Evolutionary conservation across 2,329 filamentous ascomycete genomes (phyloP).

Genomic region (Talaromyces sp.): DNA sequence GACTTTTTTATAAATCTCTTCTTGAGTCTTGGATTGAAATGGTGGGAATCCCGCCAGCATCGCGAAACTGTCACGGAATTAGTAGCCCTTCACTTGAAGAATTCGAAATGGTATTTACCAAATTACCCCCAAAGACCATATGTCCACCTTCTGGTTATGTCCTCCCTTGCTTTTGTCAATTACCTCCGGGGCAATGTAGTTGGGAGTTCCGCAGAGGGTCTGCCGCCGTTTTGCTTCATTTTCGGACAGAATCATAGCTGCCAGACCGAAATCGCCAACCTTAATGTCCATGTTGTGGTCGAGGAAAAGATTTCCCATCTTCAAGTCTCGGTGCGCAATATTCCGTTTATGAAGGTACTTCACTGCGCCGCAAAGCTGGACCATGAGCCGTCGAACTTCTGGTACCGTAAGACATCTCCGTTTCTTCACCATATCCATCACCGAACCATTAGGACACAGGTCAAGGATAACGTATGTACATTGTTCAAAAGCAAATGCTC

Average conservation of each 20-base stretch:
- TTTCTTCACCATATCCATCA: slow-evolving; percentile 97
- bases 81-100: slow-evolving; percentile 8
- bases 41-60: slow-evolving; percentile 95
- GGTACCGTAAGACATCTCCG: slow-evolving; percentile 86
- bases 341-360: slow-evolving; percentile 96
- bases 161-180: slow-evolving; percentile 89
- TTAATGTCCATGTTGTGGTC: slow-evolving; percentile 96
- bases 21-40: slow-evolving; percentile 70
- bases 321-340: slow-evolving; percentile 93
- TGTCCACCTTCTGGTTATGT: slow-evolving; percentile 95
- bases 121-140: slow-evolving; percentile 97
- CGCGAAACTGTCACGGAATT: slow-evolving; percentile 60
- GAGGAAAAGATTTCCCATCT: slow-evolving; percentile 97
- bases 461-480: slow-evolving; percentile 94
- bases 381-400: slow-evolving; percentile 86
- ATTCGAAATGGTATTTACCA: slow-evolving; percentile 55
- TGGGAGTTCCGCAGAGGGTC: slow-evolving; percentile 93
- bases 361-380: slow-evolving; percentile 93
- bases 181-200: slow-evolving; percentile 97
- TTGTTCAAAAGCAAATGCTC: slow-evolving; percentile 83
- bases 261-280: slow-evolving; percentile 93
- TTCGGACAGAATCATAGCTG: slow-evolving; percentile 83
- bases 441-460: slow-evolving; percentile 87
- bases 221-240: slow-evolving; percentile 82
- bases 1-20: slow-evolving; percentile 48